Base-by-base conservation (phyloP, 208 protist species). In the Strigomonas galati region DNA sequence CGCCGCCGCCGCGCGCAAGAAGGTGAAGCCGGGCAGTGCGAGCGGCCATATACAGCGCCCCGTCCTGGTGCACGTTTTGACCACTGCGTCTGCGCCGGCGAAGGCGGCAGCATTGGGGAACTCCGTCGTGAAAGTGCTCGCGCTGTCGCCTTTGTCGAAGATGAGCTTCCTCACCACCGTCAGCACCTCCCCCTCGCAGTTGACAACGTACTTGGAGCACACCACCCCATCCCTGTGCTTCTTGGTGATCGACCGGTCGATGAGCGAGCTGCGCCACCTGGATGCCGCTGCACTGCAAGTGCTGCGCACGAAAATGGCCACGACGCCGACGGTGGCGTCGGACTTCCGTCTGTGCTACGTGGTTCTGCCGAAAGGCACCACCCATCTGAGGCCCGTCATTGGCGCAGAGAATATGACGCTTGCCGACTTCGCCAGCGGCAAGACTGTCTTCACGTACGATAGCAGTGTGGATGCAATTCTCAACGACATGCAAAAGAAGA, bases 51-150 rank as follows among this genome's bases (percentile, higher is more conserved):
- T 52, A 1, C n/a, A 59, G 1, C 60, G 61, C 48, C 46, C 63
- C n/a, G 78, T 85, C 9, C 68, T 85, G 0, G 68, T 88, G 15
- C 82, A 88, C 56, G 63, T 79, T n/a, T 73, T 88, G 37, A 56
- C 77, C 14, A 64, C 48, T 14, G 67, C 74, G 4, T 55, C 77
- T 23, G 32, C 40, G 0, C 52, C 63, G 23, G 49, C 58, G 48
- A 57, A 58, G 23, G 75, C 69, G 3, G 46, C 51, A 1, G 66
- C 77, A 7, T 51, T 84, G n/a, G 82, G 78, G 19, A 55, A 79
- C 48, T 54, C 71, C 28, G 62, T 88, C 32, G 76, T 68, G 9
- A 32, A 65, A 10, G 70, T 88, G 15, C 64, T 88, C 30, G 69
- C 76, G 10, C 57, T 68, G 49, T 55, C 82, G 2, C 72, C 78